phyloP scores from a whole-genome alignment of 2,329 filamentous ascomycete species.

The Cadophora gregata region DNA sequence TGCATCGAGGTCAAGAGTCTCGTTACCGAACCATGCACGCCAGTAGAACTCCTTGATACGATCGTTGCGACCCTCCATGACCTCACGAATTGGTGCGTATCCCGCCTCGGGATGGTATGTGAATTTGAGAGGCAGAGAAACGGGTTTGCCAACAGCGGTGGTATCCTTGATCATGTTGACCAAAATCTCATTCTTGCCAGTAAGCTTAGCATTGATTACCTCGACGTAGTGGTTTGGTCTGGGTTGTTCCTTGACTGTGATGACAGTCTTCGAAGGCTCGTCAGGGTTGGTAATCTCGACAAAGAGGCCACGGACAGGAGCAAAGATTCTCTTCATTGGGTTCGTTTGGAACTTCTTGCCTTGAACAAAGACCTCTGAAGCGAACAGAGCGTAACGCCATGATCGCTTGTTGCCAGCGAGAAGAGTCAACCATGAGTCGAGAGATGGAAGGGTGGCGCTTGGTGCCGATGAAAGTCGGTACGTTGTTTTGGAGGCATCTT shows the following conservation, averaged over 20 bases:
- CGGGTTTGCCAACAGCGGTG: slow-evolving; percentile 81
- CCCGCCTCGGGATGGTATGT: slow-evolving; percentile 94
- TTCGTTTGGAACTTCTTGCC: slow-evolving; percentile 98
- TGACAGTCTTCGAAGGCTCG: slow-evolving; percentile 81
- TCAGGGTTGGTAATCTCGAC: slow-evolving; percentile 87
- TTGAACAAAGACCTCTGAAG: slow-evolving; percentile 91
- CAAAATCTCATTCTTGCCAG: slow-evolving; percentile 77
- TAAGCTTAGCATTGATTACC: slow-evolving; percentile 84
- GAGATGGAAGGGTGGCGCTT: slow-evolving; percentile 74
- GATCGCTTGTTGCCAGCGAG: slow-evolving; percentile 85
- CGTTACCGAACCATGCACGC: slow-evolving; percentile 93
- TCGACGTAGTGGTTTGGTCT: slow-evolving; percentile 85
- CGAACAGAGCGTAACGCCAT: slow-evolving; percentile 94
- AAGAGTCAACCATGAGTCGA: slow-evolving; percentile 86
- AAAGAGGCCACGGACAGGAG: slow-evolving; percentile 82
- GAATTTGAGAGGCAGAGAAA: slow-evolving; percentile 86
- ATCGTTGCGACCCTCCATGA: slow-evolving; percentile 96
- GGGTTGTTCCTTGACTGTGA: slow-evolving; percentile 86
- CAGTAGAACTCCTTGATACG: slow-evolving; percentile 99
- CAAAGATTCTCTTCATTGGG: slow-evolving; percentile 89
- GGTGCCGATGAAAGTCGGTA: slow-evolving; percentile 83
- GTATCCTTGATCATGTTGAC: slow-evolving; percentile 94
- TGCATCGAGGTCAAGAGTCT: slow-evolving; percentile 81
- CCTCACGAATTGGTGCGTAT: slow-evolving; percentile 95
- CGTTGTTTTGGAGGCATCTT: slow-evolving; percentile 79